Base-by-base conservation (phyloP, 805 yeast species). In the Lachancea dasiensis region DNA sequence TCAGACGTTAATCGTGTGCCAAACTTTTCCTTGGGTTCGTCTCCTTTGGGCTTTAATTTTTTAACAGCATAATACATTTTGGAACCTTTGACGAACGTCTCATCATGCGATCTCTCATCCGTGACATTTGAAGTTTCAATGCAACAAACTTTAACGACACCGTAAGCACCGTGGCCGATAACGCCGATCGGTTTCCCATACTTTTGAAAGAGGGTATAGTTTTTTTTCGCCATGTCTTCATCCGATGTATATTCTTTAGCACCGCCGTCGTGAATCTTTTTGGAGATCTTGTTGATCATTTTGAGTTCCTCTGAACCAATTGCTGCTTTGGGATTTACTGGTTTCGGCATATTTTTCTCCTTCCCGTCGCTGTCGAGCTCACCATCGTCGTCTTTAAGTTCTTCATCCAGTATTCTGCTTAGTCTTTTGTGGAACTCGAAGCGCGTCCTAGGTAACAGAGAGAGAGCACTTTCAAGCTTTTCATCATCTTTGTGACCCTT, bases 161-260 rank as follows among this genome's bases (percentile, higher is more conserved):
- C 98, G 65, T 87, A 90, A 0, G 97, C 95, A 31, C 97, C 98
- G 57, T 89, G 87, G 15, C 97, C 97, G 41, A 77, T 71, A 22
- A 70, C 59, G 6, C 78, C 78, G 39, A 68, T 61, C 17, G 71
- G 63, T 39, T 63, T 68, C 21, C 81, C 81, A 47, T 74, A 75
- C 46, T 69, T 74, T 20, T 64, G 64, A 6, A 60, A 51, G 15
- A 73, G 52, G 3, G 59, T 65, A 24, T 63, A 53, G 43, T 61
- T 63, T 27, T 56, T 52, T 22, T 53, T 38, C 40, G 38, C 38
- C 17, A 32, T 17, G 7, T 19, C 35, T 11, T 36, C 36, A 14
- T 30, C 40, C 5, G 34, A 14, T n/a, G 24, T 19, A 22, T 23
- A 27, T 49, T 58, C 43, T 55, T 56, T 10, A 3, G 22, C 26